Conservation (phyloP, 129 eudicot species). For the Artemisia annua region DNA sequence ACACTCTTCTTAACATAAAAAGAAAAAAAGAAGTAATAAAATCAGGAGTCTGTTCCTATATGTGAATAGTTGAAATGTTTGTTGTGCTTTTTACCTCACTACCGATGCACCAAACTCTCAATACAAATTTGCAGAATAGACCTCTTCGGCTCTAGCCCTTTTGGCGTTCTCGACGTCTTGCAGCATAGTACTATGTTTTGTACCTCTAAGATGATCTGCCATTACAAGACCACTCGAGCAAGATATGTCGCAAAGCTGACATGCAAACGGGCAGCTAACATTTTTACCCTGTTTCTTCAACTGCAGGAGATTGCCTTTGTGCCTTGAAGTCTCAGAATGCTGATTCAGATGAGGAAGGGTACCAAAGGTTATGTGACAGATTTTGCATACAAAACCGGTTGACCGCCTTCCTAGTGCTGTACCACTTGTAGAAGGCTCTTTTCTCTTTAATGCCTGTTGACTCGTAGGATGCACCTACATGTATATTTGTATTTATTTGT, state of each 20-base stretch:
- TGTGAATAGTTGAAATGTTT: background rate
- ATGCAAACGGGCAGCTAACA: slow-evolving; percentile 40
- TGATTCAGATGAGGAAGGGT: slow-evolving; percentile 39
- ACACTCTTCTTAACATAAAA: background rate
- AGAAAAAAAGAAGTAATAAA: background rate
- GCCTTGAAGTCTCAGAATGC: slow-evolving; percentile 37
- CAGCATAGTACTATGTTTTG: slow-evolving; percentile 36
- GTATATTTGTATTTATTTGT: slow-evolving; percentile 10
- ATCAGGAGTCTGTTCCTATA: background rate
- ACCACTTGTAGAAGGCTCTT: slow-evolving; percentile 39
- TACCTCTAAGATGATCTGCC: slow-evolving; percentile 45
- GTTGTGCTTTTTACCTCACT: background rate
- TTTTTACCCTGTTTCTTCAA: slow-evolving; percentile 34
- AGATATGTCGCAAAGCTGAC: slow-evolving; percentile 40
- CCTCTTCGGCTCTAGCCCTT: slow-evolving; percentile 29
- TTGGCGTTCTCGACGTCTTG: slow-evolving; percentile 37
- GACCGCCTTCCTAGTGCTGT: slow-evolving; percentile 27
- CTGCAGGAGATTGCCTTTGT: slow-evolving; percentile 33
- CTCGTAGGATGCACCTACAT: slow-evolving; percentile 35
- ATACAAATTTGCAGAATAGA: slow-evolving; percentile 33
- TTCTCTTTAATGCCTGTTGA: slow-evolving; percentile 36
- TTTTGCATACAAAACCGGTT: slow-evolving; percentile 40
- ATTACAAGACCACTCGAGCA: slow-evolving; percentile 40
- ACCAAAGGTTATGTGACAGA: slow-evolving; percentile 31
- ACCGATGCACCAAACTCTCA: background rate